Base-by-base conservation (phyloP, 768 basidiomycete species). In the Leucosporidium scottii region DNA sequence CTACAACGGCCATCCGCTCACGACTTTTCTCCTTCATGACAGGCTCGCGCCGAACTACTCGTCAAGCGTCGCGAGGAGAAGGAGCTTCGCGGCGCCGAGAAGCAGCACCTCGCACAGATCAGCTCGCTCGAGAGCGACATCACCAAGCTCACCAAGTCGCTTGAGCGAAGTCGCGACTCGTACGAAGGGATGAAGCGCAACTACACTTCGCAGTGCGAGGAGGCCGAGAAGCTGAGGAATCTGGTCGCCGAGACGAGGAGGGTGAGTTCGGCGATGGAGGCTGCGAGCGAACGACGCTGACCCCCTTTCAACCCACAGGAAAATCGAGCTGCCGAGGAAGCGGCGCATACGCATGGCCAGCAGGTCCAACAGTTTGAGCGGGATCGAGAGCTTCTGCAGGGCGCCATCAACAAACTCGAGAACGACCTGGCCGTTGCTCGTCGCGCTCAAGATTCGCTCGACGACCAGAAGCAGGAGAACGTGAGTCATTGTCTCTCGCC, bases 401-500 rank as follows among this genome's bases (percentile, higher is more conserved):
- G 85, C 8, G 86, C 87, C 21, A 83, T 93, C 59, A 77, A 79
- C 9, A 78, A 82, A 10, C 83, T 94, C n/a, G 88, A 92, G 74
- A 73, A 79, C 12, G 91, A 94, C 65, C 82, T 97, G 3, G 77
- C 77, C 5, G 75, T 84, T 30, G 89, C 91, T 6, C 85, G 87
- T 61, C 83, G 85, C 73, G 86, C 88, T 1, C 86, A 90, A 62
- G 83, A 81, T 0, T 84, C 85, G 67, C 83, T 96, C 48, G 91
- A 93, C 67, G 87, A 89, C 73, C 93, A 97, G 81, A 96, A 96
- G 80, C 90, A 91, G 74, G 91, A 93, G 81, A 97, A 96, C 75
- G 76, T 94, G 72, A 39, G 66, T 39, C 7, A 20, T 20, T 10
- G 21, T 20, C 0, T 18, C 18, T 15, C 27, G 3, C n/a, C n/a